These are phyloP conservation scores for Recurvomyces mirabilis DNA, from an alignment of 495 filamentous ascomycete genomes.

Conservation along the genomic window DNA sequence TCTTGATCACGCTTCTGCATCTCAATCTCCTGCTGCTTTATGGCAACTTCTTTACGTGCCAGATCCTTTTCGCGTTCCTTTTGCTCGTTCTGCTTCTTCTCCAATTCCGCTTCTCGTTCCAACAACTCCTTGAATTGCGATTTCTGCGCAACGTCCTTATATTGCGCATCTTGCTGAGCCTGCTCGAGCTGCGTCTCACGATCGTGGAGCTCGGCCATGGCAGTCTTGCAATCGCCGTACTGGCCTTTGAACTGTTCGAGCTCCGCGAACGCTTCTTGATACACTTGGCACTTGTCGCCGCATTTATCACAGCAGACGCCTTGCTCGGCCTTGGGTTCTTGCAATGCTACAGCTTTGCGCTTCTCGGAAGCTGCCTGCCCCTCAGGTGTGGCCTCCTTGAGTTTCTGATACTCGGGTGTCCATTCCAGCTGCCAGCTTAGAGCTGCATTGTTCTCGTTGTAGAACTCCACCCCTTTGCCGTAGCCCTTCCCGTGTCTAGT, in stretches of 20 bases:
- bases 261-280: not conserved
- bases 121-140: not conserved
- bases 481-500: not conserved
- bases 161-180: not conserved
- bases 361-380: not conserved
- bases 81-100: not conserved
- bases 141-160: not conserved
- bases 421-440: not conserved
- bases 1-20: slow-evolving; percentile 2
- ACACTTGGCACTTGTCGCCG: not conserved
- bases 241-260: not conserved
- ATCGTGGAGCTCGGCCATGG: not conserved
- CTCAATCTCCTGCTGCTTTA: not conserved
- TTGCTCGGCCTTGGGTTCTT: not conserved
- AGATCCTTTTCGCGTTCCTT: not conserved
- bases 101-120: not conserved
- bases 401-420: not conserved
- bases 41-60: not conserved
- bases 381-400: not conserved
- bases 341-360: not conserved
- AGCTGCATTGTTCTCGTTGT: not conserved
- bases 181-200: not conserved
- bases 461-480: not conserved
- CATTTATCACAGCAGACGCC: not conserved
- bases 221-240: not conserved